Conservation (phyloP, 2,329 filamentous ascomycete genomes). For the Apiospora sp. region DNA sequence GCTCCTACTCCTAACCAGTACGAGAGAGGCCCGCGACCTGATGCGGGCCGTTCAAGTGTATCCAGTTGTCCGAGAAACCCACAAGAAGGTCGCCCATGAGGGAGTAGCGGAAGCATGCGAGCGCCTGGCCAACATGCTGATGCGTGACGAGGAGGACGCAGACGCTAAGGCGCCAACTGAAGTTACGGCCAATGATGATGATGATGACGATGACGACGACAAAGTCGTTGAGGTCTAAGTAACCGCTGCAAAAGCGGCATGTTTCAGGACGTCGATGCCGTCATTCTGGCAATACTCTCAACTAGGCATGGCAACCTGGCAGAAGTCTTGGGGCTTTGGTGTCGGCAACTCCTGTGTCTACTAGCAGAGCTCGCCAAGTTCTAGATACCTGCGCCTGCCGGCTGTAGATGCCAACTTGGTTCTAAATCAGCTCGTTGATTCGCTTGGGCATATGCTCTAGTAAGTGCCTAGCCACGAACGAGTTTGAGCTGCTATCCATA, state of each 20-base stretch:
- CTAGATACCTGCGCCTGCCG: background rate
- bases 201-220: slow-evolving; percentile 58
- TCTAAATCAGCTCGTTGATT: background rate
- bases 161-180: slow-evolving; percentile 49
- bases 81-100: slow-evolving; percentile 79
- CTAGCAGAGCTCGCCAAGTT: background rate
- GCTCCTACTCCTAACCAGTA: slow-evolving; percentile 82
- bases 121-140: slow-evolving; percentile 86
- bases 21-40: slow-evolving; percentile 74
- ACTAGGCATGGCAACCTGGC: background rate
- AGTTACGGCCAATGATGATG: slow-evolving; percentile 44
- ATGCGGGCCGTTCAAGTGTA: slow-evolving; percentile 85
- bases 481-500: slow-evolving; percentile 19
- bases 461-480: background rate
- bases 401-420: background rate
- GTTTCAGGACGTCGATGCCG: background rate
- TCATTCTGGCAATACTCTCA: background rate
- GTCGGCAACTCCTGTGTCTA: background rate
- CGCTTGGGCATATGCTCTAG: background rate
- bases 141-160: slow-evolving; percentile 75
- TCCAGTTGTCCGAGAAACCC: slow-evolving; percentile 86
- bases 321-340: background rate
- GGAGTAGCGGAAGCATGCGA: slow-evolving; percentile 86
- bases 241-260: background rate
- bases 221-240: slow-evolving; percentile 59